phyloP scores from a whole-genome alignment of 1,284 basidiomycete genomes.

The Afroboletus lepidellus region DNA sequence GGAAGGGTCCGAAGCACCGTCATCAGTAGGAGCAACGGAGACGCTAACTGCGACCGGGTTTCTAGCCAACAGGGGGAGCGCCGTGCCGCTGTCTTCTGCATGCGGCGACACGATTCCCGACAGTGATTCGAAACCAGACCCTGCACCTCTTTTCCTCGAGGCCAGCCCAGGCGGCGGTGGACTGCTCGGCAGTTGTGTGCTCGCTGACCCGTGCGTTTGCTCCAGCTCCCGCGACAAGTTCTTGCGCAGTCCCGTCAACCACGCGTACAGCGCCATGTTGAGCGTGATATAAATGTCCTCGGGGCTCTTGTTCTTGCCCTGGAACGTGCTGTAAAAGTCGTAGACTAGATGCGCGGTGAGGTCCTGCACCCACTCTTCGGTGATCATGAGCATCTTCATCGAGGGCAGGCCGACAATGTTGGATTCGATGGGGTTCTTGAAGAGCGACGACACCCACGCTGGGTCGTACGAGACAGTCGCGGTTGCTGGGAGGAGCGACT shows the following conservation, averaged over 20 bases:
- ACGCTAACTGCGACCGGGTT: slow-evolving; percentile 6
- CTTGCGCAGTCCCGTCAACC: slow-evolving; percentile 74
- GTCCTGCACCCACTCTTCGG: slow-evolving; percentile 53
- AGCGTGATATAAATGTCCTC: slow-evolving; percentile 81
- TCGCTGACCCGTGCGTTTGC: slow-evolving; percentile 60
- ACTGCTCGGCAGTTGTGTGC: slow-evolving; percentile 36
- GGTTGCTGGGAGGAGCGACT: slow-evolving; percentile 44
- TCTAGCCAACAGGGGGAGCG: slow-evolving; percentile 1
- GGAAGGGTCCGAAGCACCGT: slow-evolving; percentile 4
- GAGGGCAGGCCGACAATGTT: slow-evolving; percentile 76
- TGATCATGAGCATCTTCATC: slow-evolving; percentile 76
- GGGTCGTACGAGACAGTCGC: slow-evolving; percentile 41
- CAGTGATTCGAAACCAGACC: slow-evolving; percentile 10
- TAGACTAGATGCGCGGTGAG: slow-evolving; percentile 50
- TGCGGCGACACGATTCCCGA: slow-evolving; percentile 7
- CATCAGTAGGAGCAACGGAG: slow-evolving; percentile 8
- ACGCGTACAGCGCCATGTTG: slow-evolving; percentile 76
- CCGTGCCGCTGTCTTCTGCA: slow-evolving; percentile 4
- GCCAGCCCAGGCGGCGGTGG: slow-evolving; percentile 30
- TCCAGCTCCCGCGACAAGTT: slow-evolving; percentile 73
- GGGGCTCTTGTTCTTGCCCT: slow-evolving; percentile 49
- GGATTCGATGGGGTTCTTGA: slow-evolving; percentile 60
- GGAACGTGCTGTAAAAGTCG: slow-evolving; percentile 73
- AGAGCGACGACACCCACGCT: slow-evolving; percentile 55
- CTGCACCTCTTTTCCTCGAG: slow-evolving; percentile 21